Conservation (phyloP, 352 stramenopile species). For the Phytophthora syringae region DNA sequence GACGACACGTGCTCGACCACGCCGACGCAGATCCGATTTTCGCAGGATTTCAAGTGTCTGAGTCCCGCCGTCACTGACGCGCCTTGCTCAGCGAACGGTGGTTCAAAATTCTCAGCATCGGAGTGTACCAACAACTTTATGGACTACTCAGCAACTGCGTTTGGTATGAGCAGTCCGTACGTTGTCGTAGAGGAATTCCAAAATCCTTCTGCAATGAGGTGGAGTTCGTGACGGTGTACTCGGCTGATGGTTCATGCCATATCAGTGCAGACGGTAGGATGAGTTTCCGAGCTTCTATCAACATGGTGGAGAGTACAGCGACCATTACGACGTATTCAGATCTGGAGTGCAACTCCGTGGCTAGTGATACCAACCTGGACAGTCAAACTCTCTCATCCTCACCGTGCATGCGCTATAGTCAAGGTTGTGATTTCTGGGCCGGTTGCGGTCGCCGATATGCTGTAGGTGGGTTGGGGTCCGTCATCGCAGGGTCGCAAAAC, state of each 20-base stretch:
- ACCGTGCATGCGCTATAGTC: constrained; percentile 2
- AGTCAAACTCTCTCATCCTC: constrained; percentile 6
- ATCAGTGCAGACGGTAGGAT: background rate
- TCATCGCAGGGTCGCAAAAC: too few species aligned
- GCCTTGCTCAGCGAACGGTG: too few species aligned
- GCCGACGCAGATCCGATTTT: too few species aligned
- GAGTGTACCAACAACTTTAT: too few species aligned
- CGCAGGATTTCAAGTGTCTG: too few species aligned
- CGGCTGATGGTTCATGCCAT: constrained; percentile 10
- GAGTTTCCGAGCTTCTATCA: constrained; percentile 12
- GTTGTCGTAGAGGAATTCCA: too few species aligned
- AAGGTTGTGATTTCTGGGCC: constrained; percentile 1
- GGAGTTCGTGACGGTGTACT: constrained; percentile 10
- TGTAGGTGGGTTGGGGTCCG: constrained; percentile 9
- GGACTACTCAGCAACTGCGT: too few species aligned
- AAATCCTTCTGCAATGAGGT: too few species aligned
- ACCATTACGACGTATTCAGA: constrained; percentile 10
- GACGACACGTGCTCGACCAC: too few species aligned
- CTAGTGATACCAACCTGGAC: constrained; percentile 5
- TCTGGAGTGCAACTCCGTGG: background rate
- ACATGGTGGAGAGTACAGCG: constrained; percentile 3
- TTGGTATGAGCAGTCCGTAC: too few species aligned
- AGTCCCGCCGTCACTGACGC: too few species aligned
- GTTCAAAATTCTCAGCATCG: too few species aligned
- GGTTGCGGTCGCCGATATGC: constrained; percentile 1